Conservation (phyloP, 805 yeast genomes). For the Ogataea zsoltii region DNA sequence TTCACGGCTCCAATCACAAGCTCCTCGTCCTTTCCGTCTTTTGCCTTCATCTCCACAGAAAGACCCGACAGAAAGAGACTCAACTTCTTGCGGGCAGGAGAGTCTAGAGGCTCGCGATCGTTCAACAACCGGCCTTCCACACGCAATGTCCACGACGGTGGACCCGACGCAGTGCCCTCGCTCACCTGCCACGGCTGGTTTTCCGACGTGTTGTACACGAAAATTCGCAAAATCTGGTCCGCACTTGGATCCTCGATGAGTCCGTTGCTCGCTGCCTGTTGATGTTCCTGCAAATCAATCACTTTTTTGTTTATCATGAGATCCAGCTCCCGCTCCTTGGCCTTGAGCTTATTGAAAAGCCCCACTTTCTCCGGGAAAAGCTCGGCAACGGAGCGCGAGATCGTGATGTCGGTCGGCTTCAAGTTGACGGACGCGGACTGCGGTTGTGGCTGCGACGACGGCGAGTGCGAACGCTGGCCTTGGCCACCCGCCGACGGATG, state of each 20-base stretch:
- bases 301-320: conserved; percentile 79
- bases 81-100: conserved; percentile 58
- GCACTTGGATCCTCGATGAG: conserved; percentile 41
- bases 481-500: conserved; percentile 15
- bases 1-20: conserved; percentile 23
- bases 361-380: conserved; percentile 52
- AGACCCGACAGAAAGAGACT: conserved; percentile 81
- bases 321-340: conserved; percentile 83
- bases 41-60: conserved; percentile 65
- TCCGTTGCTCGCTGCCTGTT: conserved; percentile 47
- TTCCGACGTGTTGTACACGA: conserved; percentile 75
- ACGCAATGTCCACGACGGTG: conserved; percentile 77
- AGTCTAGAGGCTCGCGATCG: conserved; percentile 45
- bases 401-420: conserved; percentile 38
- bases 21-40: conserved; percentile 29
- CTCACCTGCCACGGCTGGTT: conserved; percentile 85
- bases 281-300: conserved; percentile 76
- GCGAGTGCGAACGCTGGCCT: conserved; percentile 17
- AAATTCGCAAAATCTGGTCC: conserved; percentile 71
- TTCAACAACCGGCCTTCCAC: conserved; percentile 81
- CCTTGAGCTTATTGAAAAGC: conserved; percentile 66
- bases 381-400: conserved; percentile 31
- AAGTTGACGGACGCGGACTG: conserved; percentile 29
- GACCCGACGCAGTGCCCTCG: conserved; percentile 20
- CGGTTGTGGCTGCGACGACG: conserved; percentile 18